Percentiles rank a stretch among this genome's conserved stretches.
These are phyloP conservation scores for Cladophialophora immunda DNA, from an alignment of 2,329 filamentous ascomycete species.

Conservation along the genomic window DNA sequence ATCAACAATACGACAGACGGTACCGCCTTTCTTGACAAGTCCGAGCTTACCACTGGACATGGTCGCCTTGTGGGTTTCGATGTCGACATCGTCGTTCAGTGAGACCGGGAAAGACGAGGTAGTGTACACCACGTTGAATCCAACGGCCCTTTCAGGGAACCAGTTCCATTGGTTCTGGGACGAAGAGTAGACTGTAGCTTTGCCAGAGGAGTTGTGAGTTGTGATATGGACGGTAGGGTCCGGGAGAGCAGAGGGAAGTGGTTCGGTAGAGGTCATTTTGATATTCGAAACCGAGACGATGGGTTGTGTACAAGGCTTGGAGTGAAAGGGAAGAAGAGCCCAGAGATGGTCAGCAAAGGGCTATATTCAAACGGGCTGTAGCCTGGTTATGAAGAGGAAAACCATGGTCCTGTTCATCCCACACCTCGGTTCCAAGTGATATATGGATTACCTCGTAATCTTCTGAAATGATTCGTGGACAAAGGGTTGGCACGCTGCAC, in stretches of 20 bases:
- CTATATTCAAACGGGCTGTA: neutral
- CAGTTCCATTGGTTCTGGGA: conserved; percentile 19
- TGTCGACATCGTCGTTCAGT: conserved; percentile 28
- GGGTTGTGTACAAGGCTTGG: neutral
- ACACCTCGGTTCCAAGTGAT: neutral
- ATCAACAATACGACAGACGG: conserved; percentile 49
- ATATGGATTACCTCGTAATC: neutral
- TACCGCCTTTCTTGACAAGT: conserved; percentile 23
- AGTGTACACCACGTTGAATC: conserved; percentile 25
- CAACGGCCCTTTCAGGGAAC: conserved; percentile 18
- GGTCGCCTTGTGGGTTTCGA: conserved; percentile 21
- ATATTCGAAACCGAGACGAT: neutral
- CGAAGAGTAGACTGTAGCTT: conserved; percentile 23
- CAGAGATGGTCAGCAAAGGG: neutral
- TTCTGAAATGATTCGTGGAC: neutral
- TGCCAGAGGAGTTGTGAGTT: conserved; percentile 19
- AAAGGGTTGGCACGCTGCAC: neutral
- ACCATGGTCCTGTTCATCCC: neutral
- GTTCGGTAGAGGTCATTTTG: conserved; percentile 11
- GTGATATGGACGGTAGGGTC: conserved; percentile 28
- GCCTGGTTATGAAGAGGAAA: neutral
- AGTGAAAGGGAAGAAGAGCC: neutral
- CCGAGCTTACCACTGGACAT: conserved; percentile 24
- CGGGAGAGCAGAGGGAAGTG: conserved; percentile 18
- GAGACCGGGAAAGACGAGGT: conserved; percentile 18